Conservation (phyloP, 1,139 yeast genomes). For the Protomyces inundatus region DNA sequence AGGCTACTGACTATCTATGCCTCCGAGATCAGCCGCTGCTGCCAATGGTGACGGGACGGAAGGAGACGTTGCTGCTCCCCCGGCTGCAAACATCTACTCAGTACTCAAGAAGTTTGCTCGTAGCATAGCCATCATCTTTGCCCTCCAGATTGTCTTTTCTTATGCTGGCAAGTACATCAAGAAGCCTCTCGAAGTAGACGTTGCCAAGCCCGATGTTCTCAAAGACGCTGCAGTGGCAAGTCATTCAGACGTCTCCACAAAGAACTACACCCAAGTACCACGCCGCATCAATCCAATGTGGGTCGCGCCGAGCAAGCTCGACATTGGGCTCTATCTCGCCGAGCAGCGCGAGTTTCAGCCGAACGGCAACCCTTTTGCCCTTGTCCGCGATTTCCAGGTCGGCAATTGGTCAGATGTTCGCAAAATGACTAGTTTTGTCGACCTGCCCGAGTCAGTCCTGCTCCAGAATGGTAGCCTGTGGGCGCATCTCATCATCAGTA, state of each 20-base stretch:
- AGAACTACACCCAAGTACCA: slow-evolving; percentile 8
- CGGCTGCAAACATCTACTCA: neutral
- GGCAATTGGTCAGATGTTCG: slow-evolving; percentile 19
- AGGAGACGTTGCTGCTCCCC: slow-evolving; percentile 4
- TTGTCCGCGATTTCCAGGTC: neutral
- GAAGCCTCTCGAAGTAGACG: slow-evolving; percentile 8
- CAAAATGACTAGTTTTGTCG: neutral
- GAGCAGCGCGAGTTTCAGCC: slow-evolving; percentile 5
- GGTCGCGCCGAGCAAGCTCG: slow-evolving; percentile 13
- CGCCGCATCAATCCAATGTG: slow-evolving; percentile 13
- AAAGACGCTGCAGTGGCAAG: slow-evolving; percentile 11
- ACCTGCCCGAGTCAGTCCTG: slow-evolving; percentile 23
- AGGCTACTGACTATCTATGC: too few relatives aligned
- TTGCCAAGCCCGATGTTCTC: slow-evolving; percentile 10
- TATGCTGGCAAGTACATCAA: slow-evolving; percentile 18
- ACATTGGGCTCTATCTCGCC: slow-evolving; percentile 13
- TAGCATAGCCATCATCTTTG: slow-evolving; percentile 11
- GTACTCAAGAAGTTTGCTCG: slow-evolving; percentile 6
- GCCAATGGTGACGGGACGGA: neutral
- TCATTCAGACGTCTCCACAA: slow-evolving; percentile 20
- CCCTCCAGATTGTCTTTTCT: slow-evolving; percentile 2
- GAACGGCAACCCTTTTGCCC: slow-evolving; percentile 9
- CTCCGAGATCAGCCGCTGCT: too few relatives aligned
- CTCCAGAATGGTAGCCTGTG: slow-evolving; percentile 37
- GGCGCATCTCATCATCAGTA: slow-evolving; percentile 36